These are phyloP conservation scores for Salinomyces thailandicus DNA, from an alignment of 2,329 filamentous ascomycete genomes.

Conservation along the genomic window DNA sequence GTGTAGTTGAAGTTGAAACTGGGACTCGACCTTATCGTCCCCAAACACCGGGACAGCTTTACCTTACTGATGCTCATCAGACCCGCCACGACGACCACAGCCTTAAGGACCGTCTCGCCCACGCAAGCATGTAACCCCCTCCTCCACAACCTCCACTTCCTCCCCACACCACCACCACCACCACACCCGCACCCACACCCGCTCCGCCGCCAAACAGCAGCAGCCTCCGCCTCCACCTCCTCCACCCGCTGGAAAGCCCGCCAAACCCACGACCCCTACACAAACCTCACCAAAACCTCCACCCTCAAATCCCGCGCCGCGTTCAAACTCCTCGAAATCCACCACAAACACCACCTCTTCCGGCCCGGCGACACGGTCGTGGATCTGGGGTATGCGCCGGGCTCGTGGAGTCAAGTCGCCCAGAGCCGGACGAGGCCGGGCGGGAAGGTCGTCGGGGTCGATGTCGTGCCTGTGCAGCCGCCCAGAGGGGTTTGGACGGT, in stretches of 20 bases:
- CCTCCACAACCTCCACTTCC: no score
- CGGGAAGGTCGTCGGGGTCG: constrained; percentile 73
- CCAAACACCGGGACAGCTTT: no score
- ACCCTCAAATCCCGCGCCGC: constrained; percentile 83
- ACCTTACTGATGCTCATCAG: no score
- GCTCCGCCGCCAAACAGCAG: no score
- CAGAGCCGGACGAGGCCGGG: constrained; percentile 63
- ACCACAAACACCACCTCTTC: constrained; percentile 72
- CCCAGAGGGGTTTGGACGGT: constrained; percentile 87
- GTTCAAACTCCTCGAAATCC: constrained; percentile 87
- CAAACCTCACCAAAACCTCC: constrained; percentile 64
- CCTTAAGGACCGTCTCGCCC: no score
- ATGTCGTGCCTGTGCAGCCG: constrained; percentile 85
- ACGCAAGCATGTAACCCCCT: no score
- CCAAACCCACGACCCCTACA: constrained; percentile 62
- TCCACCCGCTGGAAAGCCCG: constrained; percentile 74
- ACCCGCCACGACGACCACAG: no score
- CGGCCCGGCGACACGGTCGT: constrained; percentile 72
- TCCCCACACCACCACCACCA: no score
- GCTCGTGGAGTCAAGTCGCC: constrained; percentile 66
- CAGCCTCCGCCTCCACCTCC: constrained; percentile 39
- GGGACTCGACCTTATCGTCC: no score
- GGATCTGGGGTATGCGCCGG: constrained; percentile 72
- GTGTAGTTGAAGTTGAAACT: no score
- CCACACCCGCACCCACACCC: no score